These are phyloP conservation scores for Auriscalpium orientale DNA, from an alignment of 768 basidiomycete genomes.

Conservation along the genomic window DNA sequence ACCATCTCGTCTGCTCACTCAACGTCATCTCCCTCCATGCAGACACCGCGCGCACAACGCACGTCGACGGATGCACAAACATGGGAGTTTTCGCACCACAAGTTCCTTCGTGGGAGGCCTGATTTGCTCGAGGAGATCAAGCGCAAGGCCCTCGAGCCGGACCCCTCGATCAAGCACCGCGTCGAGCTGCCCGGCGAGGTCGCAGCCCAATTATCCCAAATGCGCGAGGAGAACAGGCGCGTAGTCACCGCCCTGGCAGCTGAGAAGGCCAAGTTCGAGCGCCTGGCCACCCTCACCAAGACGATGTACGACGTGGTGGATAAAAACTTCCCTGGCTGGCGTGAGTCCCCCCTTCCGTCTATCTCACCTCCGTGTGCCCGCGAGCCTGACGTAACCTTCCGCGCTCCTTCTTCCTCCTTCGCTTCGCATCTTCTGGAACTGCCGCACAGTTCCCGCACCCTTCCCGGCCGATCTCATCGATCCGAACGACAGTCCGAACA, in stretches of 20 bases:
- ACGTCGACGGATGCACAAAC: constrained; percentile 75
- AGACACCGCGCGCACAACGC: constrained; percentile 80
- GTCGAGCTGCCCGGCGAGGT: constrained; percentile 81
- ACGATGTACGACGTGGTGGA: constrained; percentile 56
- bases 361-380: not conserved
- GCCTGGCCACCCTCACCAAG: constrained; percentile 49
- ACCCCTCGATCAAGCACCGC: constrained; percentile 61
- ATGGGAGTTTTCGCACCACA: constrained; percentile 86
- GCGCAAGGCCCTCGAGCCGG: constrained; percentile 77
- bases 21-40: constrained; percentile 7
- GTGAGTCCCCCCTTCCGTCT: constrained; percentile 29
- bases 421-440: not conserved
- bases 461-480: constrained; percentile 48
- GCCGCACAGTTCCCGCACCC: constrained; percentile 25
- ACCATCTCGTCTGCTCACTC: constrained; percentile 1
- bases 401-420: not conserved
- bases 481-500: constrained; percentile 46
- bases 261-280: constrained; percentile 57
- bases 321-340: constrained; percentile 45
- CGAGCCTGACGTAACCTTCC: not conserved
- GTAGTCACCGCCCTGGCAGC: constrained; percentile 43
- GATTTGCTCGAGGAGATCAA: constrained; percentile 83
- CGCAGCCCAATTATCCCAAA: constrained; percentile 52
- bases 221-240: constrained; percentile 65
- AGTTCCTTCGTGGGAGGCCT: constrained; percentile 73